A percentile compares a stretch with the other conserved stretches of the same genome.
These are phyloP conservation scores for Suillus cothurnatus DNA, from an alignment of 768 basidiomycete species.

Conservation along the genomic window DNA sequence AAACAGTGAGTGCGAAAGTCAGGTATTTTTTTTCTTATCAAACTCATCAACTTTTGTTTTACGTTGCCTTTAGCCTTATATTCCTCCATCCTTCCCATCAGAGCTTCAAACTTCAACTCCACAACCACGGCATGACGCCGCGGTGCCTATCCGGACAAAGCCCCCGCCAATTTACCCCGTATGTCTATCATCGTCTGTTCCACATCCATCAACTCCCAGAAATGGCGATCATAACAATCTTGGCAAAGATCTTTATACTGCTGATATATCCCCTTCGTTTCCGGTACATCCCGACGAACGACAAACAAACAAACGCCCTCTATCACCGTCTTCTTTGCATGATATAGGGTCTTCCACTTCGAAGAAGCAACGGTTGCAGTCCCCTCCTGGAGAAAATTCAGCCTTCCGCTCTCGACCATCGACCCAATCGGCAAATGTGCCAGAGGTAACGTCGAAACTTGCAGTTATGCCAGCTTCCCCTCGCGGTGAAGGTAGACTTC, in stretches of 20 bases:
- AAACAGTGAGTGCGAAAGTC: conserved; percentile 35
- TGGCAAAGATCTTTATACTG: conserved; percentile 11
- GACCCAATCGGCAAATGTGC: conserved; percentile 14
- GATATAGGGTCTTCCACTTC: conserved; percentile 16
- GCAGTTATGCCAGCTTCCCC: background rate
- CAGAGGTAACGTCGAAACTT: conserved; percentile 16
- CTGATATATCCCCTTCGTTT: conserved; percentile 17
- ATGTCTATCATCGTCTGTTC: conserved; percentile 26
- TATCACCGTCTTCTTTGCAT: conserved; percentile 31
- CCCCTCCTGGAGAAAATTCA: background rate
- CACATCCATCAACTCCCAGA: conserved; percentile 24
- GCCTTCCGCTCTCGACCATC: conserved; percentile 3
- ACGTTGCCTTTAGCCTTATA: conserved; percentile 38
- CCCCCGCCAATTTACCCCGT: conserved; percentile 43
- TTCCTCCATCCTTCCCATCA: conserved; percentile 59
- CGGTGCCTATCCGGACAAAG: conserved; percentile 37
- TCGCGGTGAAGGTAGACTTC: conserved; percentile 10
- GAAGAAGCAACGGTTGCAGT: conserved; percentile 25
- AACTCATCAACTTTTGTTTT: conserved; percentile 18
- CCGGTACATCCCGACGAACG: conserved; percentile 18
- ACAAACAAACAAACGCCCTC: conserved; percentile 32
- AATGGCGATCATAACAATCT: conserved; percentile 17
- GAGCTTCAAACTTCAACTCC: conserved; percentile 59
- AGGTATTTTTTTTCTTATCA: conserved; percentile 7
- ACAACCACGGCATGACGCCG: conserved; percentile 20